Evolutionary conservation across 768 basidiomycete genomes (phyloP).

Genomic region (Russula compacta): DNA sequence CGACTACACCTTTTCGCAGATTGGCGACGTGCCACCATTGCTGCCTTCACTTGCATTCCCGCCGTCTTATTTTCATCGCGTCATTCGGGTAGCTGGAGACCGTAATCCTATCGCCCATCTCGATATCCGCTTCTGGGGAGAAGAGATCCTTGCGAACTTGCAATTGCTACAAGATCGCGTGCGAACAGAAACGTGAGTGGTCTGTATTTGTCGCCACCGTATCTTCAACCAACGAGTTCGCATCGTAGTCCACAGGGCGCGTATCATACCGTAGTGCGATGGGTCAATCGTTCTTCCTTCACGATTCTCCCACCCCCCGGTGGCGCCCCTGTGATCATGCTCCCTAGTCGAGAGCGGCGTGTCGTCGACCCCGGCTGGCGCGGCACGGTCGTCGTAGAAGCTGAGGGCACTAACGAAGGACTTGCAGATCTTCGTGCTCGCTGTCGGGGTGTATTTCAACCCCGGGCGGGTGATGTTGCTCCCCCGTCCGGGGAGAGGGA

Average conservation of each 20-base stretch:
- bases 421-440: conserved; percentile 68
- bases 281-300: conserved; percentile 78
- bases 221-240: conserved; percentile 9
- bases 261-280: conserved; percentile 73
- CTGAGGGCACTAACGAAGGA: conserved; percentile 82
- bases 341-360: conserved; percentile 24
- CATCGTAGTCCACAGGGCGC: conserved; percentile 61
- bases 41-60: conserved; percentile 73
- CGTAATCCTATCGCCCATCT: conserved; percentile 52
- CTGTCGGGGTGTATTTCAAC: conserved; percentile 63
- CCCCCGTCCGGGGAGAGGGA: conserved; percentile 37
- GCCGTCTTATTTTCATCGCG: conserved; percentile 84
- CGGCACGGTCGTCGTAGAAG: conserved; percentile 74
- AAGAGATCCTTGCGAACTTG: conserved; percentile 62
- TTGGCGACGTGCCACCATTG: conserved; percentile 74
- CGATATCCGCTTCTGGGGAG: conserved; percentile 71
- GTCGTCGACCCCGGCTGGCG: conserved; percentile 72
- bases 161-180: conserved; percentile 72
- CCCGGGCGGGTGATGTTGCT: conserved; percentile 37
- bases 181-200: conserved; percentile 69
- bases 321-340: conserved; percentile 28
- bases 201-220: background rate
- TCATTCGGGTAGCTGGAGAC: conserved; percentile 46
- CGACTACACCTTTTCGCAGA: conserved; percentile 69
- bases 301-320: conserved; percentile 42